Conservation (phyloP, 1,139 yeast species). For the Zygotorulaspora mrakii region DNA sequence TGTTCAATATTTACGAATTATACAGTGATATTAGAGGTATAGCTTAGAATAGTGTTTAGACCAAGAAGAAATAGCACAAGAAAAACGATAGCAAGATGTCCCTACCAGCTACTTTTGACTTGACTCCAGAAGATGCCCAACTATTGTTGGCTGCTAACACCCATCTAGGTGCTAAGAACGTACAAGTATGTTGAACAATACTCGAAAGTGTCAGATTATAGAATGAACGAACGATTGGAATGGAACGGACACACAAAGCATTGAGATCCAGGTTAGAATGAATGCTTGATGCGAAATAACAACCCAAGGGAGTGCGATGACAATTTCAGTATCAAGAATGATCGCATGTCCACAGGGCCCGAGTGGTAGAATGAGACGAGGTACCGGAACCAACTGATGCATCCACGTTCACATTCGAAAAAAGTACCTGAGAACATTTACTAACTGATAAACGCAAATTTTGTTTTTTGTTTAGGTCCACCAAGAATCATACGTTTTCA, state of each 20-base stretch:
- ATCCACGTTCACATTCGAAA: too few relatives aligned
- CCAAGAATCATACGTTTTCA: conserved; percentile 99
- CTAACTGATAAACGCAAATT: conserved; percentile 39
- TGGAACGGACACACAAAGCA: conserved; percentile 1
- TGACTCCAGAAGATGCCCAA: conserved; percentile 99
- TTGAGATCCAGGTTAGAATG: neutral
- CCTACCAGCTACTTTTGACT: conserved; percentile 82
- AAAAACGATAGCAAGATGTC: conserved; percentile 51
- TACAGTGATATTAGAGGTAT: conserved; percentile 6
- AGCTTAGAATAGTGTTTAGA: conserved; percentile 10
- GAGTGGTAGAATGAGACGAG: too few relatives aligned
- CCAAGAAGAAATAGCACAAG: conserved; percentile 29
- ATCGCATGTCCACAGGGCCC: too few relatives aligned
- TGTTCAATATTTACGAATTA: conserved; percentile 3
- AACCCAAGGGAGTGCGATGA: too few relatives aligned
- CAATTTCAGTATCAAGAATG: too few relatives aligned
- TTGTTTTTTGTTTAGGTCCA: conserved; percentile 63
- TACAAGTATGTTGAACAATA: conserved; percentile 68
- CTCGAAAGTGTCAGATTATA: too few relatives aligned
- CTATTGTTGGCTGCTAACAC: conserved; percentile 99
- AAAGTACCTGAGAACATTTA: conserved; percentile 19
- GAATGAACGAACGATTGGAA: neutral
- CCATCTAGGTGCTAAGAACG: conserved; percentile 99
- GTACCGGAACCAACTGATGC: too few relatives aligned
- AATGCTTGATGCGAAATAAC: neutral